Base-by-base conservation (phyloP, 306 rosid genomes). In the Vigna mungo region DNA sequence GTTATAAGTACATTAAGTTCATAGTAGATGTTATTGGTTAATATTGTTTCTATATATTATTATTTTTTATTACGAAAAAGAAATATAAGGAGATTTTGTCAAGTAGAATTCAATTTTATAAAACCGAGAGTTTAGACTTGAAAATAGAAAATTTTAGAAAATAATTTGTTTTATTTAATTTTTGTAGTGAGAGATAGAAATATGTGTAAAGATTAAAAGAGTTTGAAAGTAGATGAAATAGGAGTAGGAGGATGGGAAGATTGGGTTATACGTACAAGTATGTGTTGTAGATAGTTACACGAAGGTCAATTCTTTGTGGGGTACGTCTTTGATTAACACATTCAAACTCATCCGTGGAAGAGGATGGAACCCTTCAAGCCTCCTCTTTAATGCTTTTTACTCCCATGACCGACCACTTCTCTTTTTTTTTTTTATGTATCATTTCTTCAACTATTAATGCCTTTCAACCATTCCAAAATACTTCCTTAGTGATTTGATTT, bases 221-320 rank as follows among this genome's bases (percentile, higher is more conserved):
- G 18, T 7, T 34, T 75, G 53, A n/a, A 64, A 75, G 53, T 4
- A 75, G 18, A 62, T 16, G 32, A 53, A 54, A 36, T 27, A 75
- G 18, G 62, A 48, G 51, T 48, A 18, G 1, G 7, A 48, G 79
- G 46, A 27, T 74, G 41, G 47, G 37, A 27, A 59, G 6, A 17
- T 49, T 49, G 52, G 14, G 6, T 23, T 64, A 20, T 20, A 52
- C 74, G 74, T 77, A 66, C 46, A 52, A 49, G 39, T 47, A 7
- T 64, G 13, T 76, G 41, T 34, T 21, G 68, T 25, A 52, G 52
- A 83, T 72, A 66, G 59, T 74, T 54, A 74, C 27, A 68, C 0
- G 13, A 80, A 71, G 55, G 84, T 71, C 87, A 64, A 80, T 80
- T 76, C 32, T 30, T 2, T 27, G 75, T 84, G 80, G 82, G 82